These are phyloP conservation scores for Trichoderma oligosporum DNA, from an alignment of 2,329 filamentous ascomycete genomes.

Conservation along the genomic window DNA sequence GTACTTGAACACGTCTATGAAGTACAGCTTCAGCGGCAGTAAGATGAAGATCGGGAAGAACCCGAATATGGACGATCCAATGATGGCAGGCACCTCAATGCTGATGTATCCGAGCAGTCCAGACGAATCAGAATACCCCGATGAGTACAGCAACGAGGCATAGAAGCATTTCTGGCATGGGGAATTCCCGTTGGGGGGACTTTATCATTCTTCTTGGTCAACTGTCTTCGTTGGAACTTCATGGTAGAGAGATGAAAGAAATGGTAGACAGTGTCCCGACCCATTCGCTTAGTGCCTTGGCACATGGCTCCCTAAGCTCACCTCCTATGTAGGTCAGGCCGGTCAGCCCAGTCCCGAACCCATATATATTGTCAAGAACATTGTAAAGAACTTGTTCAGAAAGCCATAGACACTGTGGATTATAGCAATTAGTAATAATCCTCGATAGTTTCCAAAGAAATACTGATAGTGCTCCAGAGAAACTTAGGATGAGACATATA, in stretches of 20 bases:
- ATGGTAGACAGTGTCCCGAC: conserved; percentile 8
- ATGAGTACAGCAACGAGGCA: conserved; percentile 46
- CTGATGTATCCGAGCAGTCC: conserved; percentile 22
- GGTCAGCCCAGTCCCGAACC: background rate
- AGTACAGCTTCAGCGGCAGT: conserved; percentile 11
- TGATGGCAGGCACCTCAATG: conserved; percentile 29
- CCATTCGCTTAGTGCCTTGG: conserved; percentile 1
- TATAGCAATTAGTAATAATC: background rate
- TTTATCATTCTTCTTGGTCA: conserved; percentile 26
- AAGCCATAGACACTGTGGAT: conserved; percentile 41
- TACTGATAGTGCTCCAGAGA: conserved; percentile 15
- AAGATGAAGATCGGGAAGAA: conserved; percentile 11
- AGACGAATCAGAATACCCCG: conserved; percentile 29
- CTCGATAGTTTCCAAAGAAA: background rate
- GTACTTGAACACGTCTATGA: background rate
- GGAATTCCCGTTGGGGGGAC: conserved; percentile 33
- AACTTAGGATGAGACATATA: conserved; percentile 10
- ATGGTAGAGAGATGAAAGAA: background rate
- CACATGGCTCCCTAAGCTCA: conserved; percentile 13
- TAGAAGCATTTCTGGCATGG: conserved; percentile 31
- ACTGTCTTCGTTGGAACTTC: background rate
- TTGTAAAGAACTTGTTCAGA: conserved; percentile 51
- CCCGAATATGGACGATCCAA: conserved; percentile 37
- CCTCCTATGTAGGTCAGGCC: conserved; percentile 18
- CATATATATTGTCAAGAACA: conserved; percentile 37